Percentiles rank a stretch among this genome's conserved stretches.
phyloP scores from a whole-genome alignment of 169 alveolate genomes.

The Besnoitia besnoiti region DNA sequence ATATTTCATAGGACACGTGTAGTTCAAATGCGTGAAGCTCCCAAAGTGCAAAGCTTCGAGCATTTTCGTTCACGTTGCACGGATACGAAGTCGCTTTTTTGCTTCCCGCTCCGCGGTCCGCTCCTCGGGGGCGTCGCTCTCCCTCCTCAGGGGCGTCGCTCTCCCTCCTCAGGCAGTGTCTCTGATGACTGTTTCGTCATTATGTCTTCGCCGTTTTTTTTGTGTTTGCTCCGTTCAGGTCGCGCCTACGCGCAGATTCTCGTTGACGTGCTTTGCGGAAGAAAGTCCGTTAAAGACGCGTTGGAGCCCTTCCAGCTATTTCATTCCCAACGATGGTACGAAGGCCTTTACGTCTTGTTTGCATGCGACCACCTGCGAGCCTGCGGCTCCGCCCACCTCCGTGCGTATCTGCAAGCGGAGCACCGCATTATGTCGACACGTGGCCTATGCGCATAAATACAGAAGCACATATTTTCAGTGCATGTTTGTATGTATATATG shows the following conservation, averaged over 20 bases:
- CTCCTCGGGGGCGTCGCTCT: neutral
- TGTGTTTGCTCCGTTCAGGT: neutral
- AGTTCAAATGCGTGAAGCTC: too few species aligned
- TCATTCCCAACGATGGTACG: neutral
- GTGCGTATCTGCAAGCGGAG: too few species aligned
- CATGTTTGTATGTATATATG: too few species aligned
- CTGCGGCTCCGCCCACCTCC: neutral
- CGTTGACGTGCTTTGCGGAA: neutral
- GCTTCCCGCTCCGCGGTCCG: neutral
- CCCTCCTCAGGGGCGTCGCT: neutral
- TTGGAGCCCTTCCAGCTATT: neutral
- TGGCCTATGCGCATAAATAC: neutral
- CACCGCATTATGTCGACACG: neutral
- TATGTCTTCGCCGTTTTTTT: neutral
- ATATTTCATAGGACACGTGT: too few species aligned
- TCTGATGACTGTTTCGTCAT: too few species aligned
- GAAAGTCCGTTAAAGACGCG: neutral
- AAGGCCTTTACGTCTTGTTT: neutral
- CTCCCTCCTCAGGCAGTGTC: too few species aligned
- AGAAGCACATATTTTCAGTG: neutral
- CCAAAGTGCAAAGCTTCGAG: too few species aligned
- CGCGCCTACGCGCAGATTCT: slow-evolving; percentile 13
- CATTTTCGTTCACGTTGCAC: too few species aligned
- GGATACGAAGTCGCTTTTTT: neutral
- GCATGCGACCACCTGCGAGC: neutral